phyloP scores from a whole-genome alignment of 2,329 filamentous ascomycete genomes.

The Hymenoscyphus fraxineus region DNA sequence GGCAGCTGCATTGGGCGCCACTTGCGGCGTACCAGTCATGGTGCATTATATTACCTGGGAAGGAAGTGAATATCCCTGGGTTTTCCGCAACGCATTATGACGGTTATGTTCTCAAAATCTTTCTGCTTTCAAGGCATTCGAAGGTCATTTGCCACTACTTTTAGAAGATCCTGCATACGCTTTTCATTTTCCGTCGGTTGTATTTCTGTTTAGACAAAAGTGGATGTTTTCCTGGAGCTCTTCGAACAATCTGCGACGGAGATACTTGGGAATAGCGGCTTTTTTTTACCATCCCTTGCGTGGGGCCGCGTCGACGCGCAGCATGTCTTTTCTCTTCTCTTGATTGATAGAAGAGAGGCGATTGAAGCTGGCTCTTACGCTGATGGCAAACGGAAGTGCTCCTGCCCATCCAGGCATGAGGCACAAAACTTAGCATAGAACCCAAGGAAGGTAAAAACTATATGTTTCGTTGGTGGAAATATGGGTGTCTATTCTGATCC shows the following conservation, averaged over 20 bases:
- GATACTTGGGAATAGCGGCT: constrained; percentile 20
- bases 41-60: constrained; percentile 31
- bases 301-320: constrained; percentile 23
- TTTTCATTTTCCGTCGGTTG: constrained; percentile 23
- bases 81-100: constrained; percentile 35
- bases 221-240: constrained; percentile 26
- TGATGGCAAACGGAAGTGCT: constrained; percentile 38
- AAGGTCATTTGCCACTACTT: constrained; percentile 21
- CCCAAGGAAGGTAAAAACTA: constrained; percentile 14
- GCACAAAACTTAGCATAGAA: constrained; percentile 21
- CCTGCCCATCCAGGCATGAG: constrained; percentile 35
- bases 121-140: constrained; percentile 25
- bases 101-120: constrained; percentile 33
- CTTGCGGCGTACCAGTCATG: constrained; percentile 33
- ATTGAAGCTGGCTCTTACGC: constrained; percentile 28
- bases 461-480: constrained; percentile 20
- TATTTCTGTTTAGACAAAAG: constrained; percentile 30
- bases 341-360: constrained; percentile 20
- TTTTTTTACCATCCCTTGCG: constrained; percentile 30
- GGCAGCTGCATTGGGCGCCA: constrained; percentile 34
- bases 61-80: constrained; percentile 23
- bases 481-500: constrained; percentile 13
- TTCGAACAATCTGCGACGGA: constrained; percentile 20
- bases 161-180: constrained; percentile 32
- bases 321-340: constrained; percentile 19